phyloP scores from a whole-genome alignment of 2,329 filamentous ascomycete species.

The Colletotrichum eremochloae region DNA sequence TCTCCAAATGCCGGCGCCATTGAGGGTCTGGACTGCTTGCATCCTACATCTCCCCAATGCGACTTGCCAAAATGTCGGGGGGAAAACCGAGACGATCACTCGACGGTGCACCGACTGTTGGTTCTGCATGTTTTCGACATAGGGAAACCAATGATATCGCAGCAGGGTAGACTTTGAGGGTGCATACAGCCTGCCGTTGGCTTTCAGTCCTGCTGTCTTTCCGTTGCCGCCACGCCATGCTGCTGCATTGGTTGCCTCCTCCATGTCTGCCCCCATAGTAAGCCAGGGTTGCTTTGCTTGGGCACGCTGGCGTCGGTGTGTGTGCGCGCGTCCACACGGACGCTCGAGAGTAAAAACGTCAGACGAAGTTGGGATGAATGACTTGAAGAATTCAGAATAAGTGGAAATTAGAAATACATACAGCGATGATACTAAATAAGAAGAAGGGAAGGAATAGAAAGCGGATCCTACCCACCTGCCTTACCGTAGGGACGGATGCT shows the following conservation, averaged over 20 bases:
- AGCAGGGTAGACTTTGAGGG: constrained; percentile 25
- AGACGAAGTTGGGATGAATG: constrained; percentile 36
- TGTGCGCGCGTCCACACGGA: constrained; percentile 1
- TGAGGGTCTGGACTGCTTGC: not conserved
- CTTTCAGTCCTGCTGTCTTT: constrained; percentile 21
- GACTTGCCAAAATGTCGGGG: not conserved
- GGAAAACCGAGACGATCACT: not conserved
- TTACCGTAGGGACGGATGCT: too few relatives aligned
- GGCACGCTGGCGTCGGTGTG: constrained; percentile 21
- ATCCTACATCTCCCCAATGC: not conserved
- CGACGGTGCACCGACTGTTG: constrained; percentile 22
- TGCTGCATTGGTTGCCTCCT: constrained; percentile 21
- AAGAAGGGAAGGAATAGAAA: not conserved
- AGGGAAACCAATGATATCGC: constrained; percentile 27
- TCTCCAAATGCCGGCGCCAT: not conserved
- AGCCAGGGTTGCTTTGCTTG: constrained; percentile 22
- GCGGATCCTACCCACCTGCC: not conserved
- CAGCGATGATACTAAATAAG: not conserved
- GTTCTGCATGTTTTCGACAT: constrained; percentile 34
- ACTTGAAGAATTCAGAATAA: constrained; percentile 12
- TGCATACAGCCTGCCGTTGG: constrained; percentile 27
- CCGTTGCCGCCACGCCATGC: constrained; percentile 22
- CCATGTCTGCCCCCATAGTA: constrained; percentile 11
- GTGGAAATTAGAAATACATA: not conserved
- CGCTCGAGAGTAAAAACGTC: constrained; percentile 4